Evolutionary conservation across 345 rosid genomes (phyloP), one percentile per base, ranked within the genome.

Genomic region (Draba incana): DNA sequence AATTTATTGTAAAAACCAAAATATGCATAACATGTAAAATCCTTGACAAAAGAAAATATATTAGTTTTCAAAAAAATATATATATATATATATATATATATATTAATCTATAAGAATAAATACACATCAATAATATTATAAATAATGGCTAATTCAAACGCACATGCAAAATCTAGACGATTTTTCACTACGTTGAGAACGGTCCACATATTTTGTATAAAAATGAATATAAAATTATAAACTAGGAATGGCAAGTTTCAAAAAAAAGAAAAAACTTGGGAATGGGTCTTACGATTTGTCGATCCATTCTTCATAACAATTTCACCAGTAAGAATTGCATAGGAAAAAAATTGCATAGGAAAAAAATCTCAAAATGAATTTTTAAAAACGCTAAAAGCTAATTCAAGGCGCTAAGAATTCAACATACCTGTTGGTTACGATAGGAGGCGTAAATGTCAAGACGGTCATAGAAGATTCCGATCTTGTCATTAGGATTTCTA

Each of bases 401-500:
- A 28, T 16, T 5, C 0, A 23, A 56, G 14, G 1, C 35, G 35
- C 15, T 33, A 42, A 6, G 5, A 45, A 46, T 0, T 23, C 6
- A 3, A 47, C 31, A 48, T 64, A 74, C 83, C 73, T 87, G 95
- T 65, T 94, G 96, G 87, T 49, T 68, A n/a, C 78, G 85, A 80
- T 94, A 94, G 23, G 80, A 67, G 23, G 96, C 92, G 52, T 87
- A 90, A 58, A 85, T 37, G 78, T 82, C 84, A 73, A 91, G 86
- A 39, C 68, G 79, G 72, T 91, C 97, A 72, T 91, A 94, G 78
- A 88, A 94, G 58, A 94, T 61, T 5, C 96, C 99, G 62, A 91
- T 78, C 39, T 68, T 71, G 70, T 84, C 85, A 50, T 94, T 91
- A 0, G 88, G 96, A 73, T 94, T 91, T 20, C 89, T 86, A 13